Percentiles rank a stretch among this genome's conserved stretches.
Evolutionary conservation across 805 yeast genomes (phyloP).

Genomic region (Barnettozyma californica): DNA sequence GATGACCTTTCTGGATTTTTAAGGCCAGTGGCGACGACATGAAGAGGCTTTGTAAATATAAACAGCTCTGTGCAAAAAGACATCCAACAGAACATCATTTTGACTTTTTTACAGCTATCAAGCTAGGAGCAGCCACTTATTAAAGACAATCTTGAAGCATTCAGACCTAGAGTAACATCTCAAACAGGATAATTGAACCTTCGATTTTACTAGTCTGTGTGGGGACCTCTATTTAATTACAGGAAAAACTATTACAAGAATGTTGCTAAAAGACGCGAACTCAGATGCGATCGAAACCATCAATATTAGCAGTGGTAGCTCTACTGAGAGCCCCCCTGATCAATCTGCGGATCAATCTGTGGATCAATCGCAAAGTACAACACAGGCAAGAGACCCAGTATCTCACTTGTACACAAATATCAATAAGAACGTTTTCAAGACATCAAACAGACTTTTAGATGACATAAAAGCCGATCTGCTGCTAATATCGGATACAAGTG

Average conservation of each 20-base stretch:
- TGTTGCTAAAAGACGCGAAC: background rate
- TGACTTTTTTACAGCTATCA: background rate
- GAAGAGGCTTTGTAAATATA: background rate
- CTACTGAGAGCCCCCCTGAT: background rate
- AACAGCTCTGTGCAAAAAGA: background rate
- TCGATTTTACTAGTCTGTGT: background rate
- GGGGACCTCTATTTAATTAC: background rate
- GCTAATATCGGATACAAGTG: slow-evolving; percentile 21
- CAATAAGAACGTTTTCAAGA: slow-evolving; percentile 38
- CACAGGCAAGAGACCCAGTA: background rate
- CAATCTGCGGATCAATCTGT: background rate
- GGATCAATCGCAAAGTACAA: background rate
- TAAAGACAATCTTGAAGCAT: background rate
- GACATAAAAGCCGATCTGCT: slow-evolving; percentile 47
- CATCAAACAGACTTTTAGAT: slow-evolving; percentile 62
- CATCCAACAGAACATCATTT: background rate
- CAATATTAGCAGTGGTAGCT: background rate
- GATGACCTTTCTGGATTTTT: background rate
- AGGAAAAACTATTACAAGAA: background rate
- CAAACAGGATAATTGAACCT: background rate
- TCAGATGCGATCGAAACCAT: background rate
- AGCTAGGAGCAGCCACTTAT: background rate
- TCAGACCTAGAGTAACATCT: background rate
- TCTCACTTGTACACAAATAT: background rate
- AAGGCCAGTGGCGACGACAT: background rate